These are phyloP conservation scores for Colletotrichum sojae DNA, from an alignment of 2,329 filamentous ascomycete genomes.

Conservation along the genomic window DNA sequence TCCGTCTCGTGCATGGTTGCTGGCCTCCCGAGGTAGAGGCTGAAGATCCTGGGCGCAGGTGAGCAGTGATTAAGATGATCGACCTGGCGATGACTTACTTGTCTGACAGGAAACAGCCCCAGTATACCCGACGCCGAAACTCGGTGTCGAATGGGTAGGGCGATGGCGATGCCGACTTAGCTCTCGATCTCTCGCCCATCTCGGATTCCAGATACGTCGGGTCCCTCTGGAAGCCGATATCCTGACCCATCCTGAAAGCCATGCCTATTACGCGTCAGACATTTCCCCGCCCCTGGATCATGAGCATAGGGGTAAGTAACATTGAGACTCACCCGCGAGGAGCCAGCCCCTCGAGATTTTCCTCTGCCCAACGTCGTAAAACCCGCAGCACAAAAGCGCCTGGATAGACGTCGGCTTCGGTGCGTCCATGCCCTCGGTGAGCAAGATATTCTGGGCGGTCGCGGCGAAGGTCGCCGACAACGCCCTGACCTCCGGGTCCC, in stretches of 20 bases:
- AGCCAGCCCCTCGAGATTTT: slow-evolving; percentile 48
- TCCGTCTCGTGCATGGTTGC: slow-evolving; percentile 38
- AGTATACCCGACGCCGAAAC: slow-evolving; percentile 48
- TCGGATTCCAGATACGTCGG: slow-evolving; percentile 43
- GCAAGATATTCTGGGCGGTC: slow-evolving; percentile 46
- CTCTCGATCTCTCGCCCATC: slow-evolving; percentile 32
- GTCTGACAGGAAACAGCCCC: slow-evolving; percentile 49
- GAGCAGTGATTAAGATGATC: no score
- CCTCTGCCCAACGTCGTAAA: slow-evolving; percentile 47
- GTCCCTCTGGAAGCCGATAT: slow-evolving; percentile 49
- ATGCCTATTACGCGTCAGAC: slow-evolving; percentile 41
- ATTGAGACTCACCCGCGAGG: slow-evolving; percentile 22
- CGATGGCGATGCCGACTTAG: slow-evolving; percentile 18
- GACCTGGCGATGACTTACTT: slow-evolving; percentile 35
- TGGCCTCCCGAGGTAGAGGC: slow-evolving; percentile 40
- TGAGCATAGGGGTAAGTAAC: no score
- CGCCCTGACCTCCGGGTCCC: slow-evolving; percentile 24
- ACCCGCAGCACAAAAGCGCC: slow-evolving; percentile 46
- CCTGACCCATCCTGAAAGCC: slow-evolving; percentile 50
- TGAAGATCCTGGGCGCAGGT: slow-evolving; percentile 31
- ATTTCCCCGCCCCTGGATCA: neutral
- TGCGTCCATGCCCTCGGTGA: slow-evolving; percentile 41
- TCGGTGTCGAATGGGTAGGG: slow-evolving; percentile 44
- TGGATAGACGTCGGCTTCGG: slow-evolving; percentile 47
- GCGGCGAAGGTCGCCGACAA: slow-evolving; percentile 39